Evolutionary conservation across 164 flowering plant species (phyloP), one percentile per base, ranked within the genome.

Genomic region (Magnolia kwangsiensis): DNA sequence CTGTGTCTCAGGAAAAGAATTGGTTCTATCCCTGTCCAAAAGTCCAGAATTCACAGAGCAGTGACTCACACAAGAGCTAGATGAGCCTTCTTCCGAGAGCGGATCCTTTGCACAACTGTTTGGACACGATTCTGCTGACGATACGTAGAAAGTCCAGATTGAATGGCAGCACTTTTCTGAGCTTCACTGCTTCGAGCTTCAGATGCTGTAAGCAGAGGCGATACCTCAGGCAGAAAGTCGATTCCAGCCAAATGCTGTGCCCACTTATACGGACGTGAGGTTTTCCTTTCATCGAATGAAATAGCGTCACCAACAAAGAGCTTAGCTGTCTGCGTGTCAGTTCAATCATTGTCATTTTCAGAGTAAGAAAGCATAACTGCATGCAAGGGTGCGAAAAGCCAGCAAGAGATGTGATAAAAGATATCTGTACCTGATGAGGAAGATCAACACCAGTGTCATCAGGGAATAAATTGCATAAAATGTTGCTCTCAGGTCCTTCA

Each of bases 201-300:
- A 65, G 72, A 71, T 55, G 72, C 80, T 74, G 84, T 78, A 69
- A 90, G 83, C 78, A 90, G 68, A 49, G 95, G 95, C 7, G 98
- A 82, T 64, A 90, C 84, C 83, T 96, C 99, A 0, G 98, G 98
- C 83, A 96, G 83, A 78, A 96, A 90, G 82, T 94, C 98, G 71
- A 96, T 90, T 78, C 98, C 99, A 8, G 92, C 97, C 85, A 96
- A 81, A 85, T 96, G 98, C 76, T 96, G 99, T 76, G 90, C 95
- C 98, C 99, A 96, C 84, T 92, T 96, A 81, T 91, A 94, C 50
- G 99, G 98, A 23, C 98, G 90, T 66, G 85, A 87, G 63, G 82
- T 76, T 82, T 90, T 89, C 77, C 63, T 90, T 79, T 89, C 92
- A 82, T 93, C 92, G 82, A 90, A 91, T 55, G 78, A 74, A 71